These are phyloP conservation scores for Edaphochlamys debaryana DNA, from an alignment of 139 green algal genomes.

Conservation along the genomic window DNA sequence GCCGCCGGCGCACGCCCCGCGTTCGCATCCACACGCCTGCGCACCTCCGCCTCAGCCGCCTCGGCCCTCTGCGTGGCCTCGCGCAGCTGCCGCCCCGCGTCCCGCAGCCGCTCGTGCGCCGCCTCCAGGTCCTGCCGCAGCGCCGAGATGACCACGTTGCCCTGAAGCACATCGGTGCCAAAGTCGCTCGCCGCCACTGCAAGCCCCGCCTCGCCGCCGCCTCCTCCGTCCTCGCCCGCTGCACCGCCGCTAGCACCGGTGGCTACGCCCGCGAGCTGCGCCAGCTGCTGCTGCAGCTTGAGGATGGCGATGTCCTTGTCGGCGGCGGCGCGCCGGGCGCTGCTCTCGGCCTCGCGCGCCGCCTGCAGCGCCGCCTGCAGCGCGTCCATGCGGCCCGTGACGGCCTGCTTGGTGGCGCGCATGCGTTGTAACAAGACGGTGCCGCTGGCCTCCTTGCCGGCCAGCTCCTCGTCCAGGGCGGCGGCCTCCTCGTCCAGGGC, in stretches of 20 bases:
- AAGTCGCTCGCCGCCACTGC: background rate
- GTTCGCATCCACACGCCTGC: too few relatives aligned
- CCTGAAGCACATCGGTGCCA: background rate
- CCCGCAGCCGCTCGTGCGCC: conserved; percentile 34
- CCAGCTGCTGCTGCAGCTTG: conserved; percentile 31
- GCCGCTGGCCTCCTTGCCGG: conserved; percentile 28
- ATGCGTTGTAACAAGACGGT: conserved; percentile 15
- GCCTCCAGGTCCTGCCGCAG: conserved; percentile 40
- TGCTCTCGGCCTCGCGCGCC: conserved; percentile 2
- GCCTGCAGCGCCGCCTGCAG: conserved; percentile 12
- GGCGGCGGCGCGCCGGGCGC: background rate
- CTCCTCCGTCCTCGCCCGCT: too few relatives aligned
- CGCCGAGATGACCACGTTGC: conserved; percentile 28
- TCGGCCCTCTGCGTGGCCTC: conserved; percentile 21
- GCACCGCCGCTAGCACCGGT: background rate
- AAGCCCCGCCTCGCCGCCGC: background rate
- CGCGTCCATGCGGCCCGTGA: conserved; percentile 1
- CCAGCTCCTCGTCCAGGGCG: conserved; percentile 40
- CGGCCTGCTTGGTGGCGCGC: conserved; percentile 12
- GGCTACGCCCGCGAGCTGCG: background rate
- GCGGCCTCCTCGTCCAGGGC: conserved; percentile 41
- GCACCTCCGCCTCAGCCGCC: conserved; percentile 37
- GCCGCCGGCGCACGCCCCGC: too few relatives aligned
- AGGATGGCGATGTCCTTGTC: conserved; percentile 25
- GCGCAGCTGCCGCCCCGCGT: conserved; percentile 22